Evolutionary conservation across 2,329 filamentous ascomycete genomes (phyloP).

Genomic region (Cladosporium sp.): DNA sequence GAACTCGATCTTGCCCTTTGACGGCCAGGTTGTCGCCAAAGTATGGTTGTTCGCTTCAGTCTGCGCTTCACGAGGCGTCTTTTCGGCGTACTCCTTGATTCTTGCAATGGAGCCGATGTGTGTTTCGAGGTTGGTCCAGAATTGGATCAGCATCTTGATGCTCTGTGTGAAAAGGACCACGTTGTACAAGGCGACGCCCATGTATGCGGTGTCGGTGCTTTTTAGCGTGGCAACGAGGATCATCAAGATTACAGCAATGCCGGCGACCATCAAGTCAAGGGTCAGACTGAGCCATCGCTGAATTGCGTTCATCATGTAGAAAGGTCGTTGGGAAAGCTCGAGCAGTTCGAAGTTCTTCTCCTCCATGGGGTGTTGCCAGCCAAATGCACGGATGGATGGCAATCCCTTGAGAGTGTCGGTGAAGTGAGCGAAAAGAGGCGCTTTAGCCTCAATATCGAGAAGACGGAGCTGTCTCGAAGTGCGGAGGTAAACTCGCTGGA

Average conservation of each 20-base stretch:
- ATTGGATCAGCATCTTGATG: conserved; percentile 47
- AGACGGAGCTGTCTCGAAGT: conserved; percentile 49
- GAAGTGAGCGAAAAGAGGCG: conserved; percentile 50
- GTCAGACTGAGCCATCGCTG: conserved; percentile 44
- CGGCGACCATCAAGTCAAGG: conserved; percentile 31
- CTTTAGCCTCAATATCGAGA: conserved; percentile 50
- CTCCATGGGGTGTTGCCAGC: conserved; percentile 39
- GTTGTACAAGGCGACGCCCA: conserved; percentile 52
- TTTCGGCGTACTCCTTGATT: conserved; percentile 50
- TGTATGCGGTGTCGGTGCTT: conserved; percentile 44
- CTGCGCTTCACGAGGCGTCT: conserved; percentile 38
- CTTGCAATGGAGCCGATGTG: conserved; percentile 54
- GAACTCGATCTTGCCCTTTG: conserved; percentile 11
- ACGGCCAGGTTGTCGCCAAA: not conserved
- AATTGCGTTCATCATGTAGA: conserved; percentile 42
- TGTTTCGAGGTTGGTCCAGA: conserved; percentile 57
- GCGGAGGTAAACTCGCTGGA: conserved; percentile 45
- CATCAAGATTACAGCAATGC: conserved; percentile 35
- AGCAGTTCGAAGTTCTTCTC: conserved; percentile 36
- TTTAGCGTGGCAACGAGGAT: conserved; percentile 31
- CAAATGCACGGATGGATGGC: conserved; percentile 49
- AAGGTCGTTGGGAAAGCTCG: conserved; percentile 41
- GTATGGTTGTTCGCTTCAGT: not conserved
- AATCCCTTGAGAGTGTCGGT: conserved; percentile 48
- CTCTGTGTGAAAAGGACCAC: conserved; percentile 51